Base-by-base conservation (phyloP, 768 basidiomycete genomes). In the Russula dissimulans region DNA sequence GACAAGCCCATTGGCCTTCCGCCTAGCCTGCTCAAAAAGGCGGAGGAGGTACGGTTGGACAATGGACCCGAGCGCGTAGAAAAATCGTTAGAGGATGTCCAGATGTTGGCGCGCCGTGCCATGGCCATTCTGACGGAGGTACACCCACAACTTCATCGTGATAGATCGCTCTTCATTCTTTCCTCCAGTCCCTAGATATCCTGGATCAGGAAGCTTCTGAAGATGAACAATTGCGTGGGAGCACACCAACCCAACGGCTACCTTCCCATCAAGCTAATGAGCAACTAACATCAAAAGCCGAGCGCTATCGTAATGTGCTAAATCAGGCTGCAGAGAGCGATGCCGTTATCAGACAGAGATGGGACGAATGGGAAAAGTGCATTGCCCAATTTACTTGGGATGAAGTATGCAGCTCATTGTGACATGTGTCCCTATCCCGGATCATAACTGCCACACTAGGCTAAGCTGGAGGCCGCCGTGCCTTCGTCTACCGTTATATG, bases 181-280 rank as follows among this genome's bases (percentile, higher is more conserved):
- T 59, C 54, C 17, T 31, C 18, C 64, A 97, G 94, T 84, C 91
- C 0, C 80, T 93, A 76, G 92, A 93, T 66, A 83, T 95, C 22
- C 74, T 99, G n/a, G 93, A 95, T 66, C 83, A 81, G 46, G 95
- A 97, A 72, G 89, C 88, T 15, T 87, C 87, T 14, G 89, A 91
- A 68, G 90, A 93, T 65, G 90, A 91, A 69, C 77, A 80, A 11
- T 75, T 82, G 34, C 82, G 86, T 15, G 78, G 79, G 63, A 79
- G 80, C 26, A 72, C 71, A 1, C 65, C 72, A 47, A 66, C 81
- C 58, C 71, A 75, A 57, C 78, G 92, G 38, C 74, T 75, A 1
- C 83, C 87, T 1, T 97, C 95, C 0, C 80, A 88, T 66, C 82
- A 89, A 66, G 91, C 89, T 26, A 97, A 95, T 62, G 70, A 73